Evolutionary conservation across 2,329 filamentous ascomycete genomes (phyloP).

Genomic region (Aspergillus floridensis): DNA sequence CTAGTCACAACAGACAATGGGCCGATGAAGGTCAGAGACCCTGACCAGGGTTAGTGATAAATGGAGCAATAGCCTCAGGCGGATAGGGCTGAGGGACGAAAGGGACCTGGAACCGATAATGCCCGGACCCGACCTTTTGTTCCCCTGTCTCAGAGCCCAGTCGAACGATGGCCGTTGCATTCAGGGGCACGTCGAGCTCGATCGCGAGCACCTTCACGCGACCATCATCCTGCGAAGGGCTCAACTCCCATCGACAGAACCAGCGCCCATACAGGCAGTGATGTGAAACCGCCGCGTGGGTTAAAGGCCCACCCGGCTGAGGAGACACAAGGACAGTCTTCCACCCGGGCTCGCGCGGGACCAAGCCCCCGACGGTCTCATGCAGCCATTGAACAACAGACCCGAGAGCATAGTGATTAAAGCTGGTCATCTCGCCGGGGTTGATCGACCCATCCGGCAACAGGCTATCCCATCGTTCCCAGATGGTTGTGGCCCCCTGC

Average conservation of each 20-base stretch:
- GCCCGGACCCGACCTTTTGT: background rate
- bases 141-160: background rate
- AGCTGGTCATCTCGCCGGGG: slow-evolving; percentile 43
- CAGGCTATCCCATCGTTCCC: slow-evolving; percentile 47
- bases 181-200: background rate
- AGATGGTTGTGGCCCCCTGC: slow-evolving; percentile 45
- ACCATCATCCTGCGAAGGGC: background rate
- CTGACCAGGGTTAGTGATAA: background rate
- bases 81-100: background rate
- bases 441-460: slow-evolving; percentile 40
- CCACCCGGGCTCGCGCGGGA: slow-evolving; percentile 31
- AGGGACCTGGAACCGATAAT: background rate
- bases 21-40: background rate
- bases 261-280: background rate
- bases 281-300: background rate
- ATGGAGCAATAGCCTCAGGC: background rate
- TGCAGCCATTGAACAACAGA: slow-evolving; percentile 43
- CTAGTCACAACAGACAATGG: background rate
- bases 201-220: background rate
- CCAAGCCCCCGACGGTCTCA: slow-evolving; percentile 24
- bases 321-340: slow-evolving; percentile 9
- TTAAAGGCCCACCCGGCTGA: background rate
- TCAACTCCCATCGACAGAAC: background rate
- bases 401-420: slow-evolving; percentile 46
- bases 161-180: background rate